A percentile compares a stretch with the other conserved stretches of the same genome.
Conservation (phyloP, 805 yeast genomes). For the Metschnikowia shivogae region DNA sequence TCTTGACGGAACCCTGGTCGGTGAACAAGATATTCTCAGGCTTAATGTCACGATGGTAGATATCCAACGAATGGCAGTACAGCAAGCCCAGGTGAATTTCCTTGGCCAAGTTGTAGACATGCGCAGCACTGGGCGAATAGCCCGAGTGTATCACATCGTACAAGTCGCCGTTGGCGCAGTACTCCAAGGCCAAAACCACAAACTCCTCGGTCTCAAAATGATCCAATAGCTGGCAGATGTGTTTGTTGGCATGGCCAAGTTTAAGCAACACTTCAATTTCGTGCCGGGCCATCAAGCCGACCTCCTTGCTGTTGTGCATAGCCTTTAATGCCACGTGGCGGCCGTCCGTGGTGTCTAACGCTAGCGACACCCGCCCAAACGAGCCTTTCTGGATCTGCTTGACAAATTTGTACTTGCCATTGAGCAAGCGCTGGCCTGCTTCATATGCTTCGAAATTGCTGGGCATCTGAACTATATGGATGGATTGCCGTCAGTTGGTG, state of each 20-base stretch:
- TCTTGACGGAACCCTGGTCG: constrained; percentile 48
- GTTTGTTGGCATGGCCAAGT: constrained; percentile 41
- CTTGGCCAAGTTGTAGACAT: constrained; percentile 39
- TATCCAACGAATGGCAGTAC: constrained; percentile 53
- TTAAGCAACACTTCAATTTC: constrained; percentile 43
- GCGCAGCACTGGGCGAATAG: constrained; percentile 16
- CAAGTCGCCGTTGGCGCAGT: constrained; percentile 62
- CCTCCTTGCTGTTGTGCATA: constrained; percentile 42
- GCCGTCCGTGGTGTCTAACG: constrained; percentile 32
- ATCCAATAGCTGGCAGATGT: constrained; percentile 57
- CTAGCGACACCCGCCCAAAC: constrained; percentile 58
- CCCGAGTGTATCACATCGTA: constrained; percentile 48
- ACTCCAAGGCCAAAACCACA: constrained; percentile 59
- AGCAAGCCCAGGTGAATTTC: constrained; percentile 51
- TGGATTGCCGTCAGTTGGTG: too few species aligned
- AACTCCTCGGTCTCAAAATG: constrained; percentile 51
- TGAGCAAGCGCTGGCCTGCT: constrained; percentile 28
- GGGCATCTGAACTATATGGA: not conserved
- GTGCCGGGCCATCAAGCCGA: constrained; percentile 47
- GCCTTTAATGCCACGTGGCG: constrained; percentile 52
- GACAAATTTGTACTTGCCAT: constrained; percentile 40
- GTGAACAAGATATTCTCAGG: constrained; percentile 66
- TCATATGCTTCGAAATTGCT: constrained; percentile 30
- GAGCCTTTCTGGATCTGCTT: constrained; percentile 53
- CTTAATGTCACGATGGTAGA: constrained; percentile 68